These are phyloP conservation scores for Suhomyces prunicola DNA, from an alignment of 805 yeast genomes.

Conservation along the genomic window DNA sequence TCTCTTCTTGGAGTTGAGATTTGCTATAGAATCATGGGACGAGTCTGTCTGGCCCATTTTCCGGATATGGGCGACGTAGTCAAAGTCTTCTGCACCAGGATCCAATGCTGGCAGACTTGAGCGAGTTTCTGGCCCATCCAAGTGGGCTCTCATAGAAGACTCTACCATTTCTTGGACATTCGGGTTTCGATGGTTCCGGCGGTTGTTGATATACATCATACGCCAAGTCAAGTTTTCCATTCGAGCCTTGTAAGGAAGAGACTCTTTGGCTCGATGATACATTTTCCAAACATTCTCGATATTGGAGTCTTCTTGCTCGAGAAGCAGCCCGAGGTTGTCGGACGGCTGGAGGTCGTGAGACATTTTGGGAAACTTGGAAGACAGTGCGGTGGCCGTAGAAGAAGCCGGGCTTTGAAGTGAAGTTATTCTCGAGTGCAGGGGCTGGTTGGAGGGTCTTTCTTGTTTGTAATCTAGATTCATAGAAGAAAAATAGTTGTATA, in stretches of 20 bases:
- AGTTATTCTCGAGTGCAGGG: neutral
- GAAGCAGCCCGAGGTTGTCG: neutral
- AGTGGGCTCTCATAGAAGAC: neutral
- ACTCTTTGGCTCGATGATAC: conserved; percentile 72
- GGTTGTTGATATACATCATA: conserved; percentile 58
- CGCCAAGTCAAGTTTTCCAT: conserved; percentile 89
- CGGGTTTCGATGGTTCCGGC: neutral
- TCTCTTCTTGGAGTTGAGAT: conserved; percentile 13
- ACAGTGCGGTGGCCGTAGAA: conserved; percentile 1
- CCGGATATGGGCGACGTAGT: conserved; percentile 62
- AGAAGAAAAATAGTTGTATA: neutral
- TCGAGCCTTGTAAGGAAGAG: conserved; percentile 69
- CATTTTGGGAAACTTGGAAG: neutral
- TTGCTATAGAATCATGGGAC: neutral
- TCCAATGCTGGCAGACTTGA: conserved; percentile 2
- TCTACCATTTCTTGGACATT: neutral
- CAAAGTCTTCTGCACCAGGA: conserved; percentile 48
- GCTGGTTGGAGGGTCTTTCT: neutral
- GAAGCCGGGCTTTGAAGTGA: conserved; percentile 4
- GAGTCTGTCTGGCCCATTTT: conserved; percentile 46
- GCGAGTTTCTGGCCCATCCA: neutral
- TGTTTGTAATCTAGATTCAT: neutral
- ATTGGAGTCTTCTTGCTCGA: conserved; percentile 9
- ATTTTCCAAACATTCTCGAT: conserved; percentile 62
- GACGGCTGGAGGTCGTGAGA: neutral